Evolutionary conservation across 495 filamentous ascomycete genomes (phyloP).

Genomic region (Venustampulla echinocandica): DNA sequence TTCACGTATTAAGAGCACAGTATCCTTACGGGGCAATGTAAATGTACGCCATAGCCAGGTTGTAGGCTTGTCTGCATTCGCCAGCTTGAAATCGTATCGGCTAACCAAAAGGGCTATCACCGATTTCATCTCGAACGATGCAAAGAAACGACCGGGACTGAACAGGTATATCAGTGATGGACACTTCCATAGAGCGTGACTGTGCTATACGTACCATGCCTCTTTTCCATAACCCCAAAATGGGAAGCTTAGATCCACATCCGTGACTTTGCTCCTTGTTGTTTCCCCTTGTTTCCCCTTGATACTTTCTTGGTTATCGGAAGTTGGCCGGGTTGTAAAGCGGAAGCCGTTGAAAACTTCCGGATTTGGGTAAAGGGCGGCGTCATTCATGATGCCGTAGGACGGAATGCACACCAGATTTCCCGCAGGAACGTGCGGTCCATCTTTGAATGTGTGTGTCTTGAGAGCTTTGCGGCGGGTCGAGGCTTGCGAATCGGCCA

Average conservation of each 20-base stretch:
- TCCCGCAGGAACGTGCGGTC: slow-evolving; percentile 18
- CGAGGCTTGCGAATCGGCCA: neutral
- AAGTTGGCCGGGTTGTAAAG: slow-evolving; percentile 10
- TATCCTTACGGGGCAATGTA: neutral
- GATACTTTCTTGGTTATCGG: neutral
- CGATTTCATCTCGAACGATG: slow-evolving; percentile 32
- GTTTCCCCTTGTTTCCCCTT: slow-evolving; percentile 19
- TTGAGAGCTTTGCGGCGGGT: neutral
- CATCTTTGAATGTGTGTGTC: neutral
- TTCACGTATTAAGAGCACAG: neutral
- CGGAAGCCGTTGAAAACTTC: slow-evolving; percentile 23
- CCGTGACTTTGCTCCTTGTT: slow-evolving; percentile 7
- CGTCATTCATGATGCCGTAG: slow-evolving; percentile 22
- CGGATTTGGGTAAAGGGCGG: slow-evolving; percentile 20
- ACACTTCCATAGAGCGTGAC: slow-evolving; percentile 27
- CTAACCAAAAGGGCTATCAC: slow-evolving; percentile 31
- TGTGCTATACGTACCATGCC: slow-evolving; percentile 25
- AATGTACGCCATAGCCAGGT: neutral
- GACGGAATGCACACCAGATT: slow-evolving; percentile 16
- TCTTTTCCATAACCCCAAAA: slow-evolving; percentile 23
- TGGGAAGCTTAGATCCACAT: neutral
- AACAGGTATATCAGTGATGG: slow-evolving; percentile 30
- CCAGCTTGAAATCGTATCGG: slow-evolving; percentile 31
- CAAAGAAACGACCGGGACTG: slow-evolving; percentile 38
- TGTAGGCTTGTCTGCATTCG: neutral